Conservation (phyloP, 129 eudicot species). For the carrot (Daucus carota) region DNA sequence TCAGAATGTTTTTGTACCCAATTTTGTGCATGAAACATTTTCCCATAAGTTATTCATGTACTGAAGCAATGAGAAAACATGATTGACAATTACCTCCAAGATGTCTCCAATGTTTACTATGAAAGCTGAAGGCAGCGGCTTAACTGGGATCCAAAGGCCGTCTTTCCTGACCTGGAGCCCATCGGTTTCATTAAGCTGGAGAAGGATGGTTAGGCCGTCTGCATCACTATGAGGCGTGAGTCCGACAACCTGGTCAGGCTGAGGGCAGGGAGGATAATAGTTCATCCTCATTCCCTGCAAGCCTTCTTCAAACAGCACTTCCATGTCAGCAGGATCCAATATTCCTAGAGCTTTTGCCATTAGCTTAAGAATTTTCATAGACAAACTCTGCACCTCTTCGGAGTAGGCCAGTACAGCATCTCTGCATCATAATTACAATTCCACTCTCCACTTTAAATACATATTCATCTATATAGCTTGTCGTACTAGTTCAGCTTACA, state of each 20-base stretch:
- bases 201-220: constrained; percentile 30
- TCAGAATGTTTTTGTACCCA: too few species aligned
- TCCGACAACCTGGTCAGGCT: too few species aligned
- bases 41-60: too few species aligned
- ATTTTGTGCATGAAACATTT: too few species aligned
- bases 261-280: too few species aligned
- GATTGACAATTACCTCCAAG: constrained; percentile 38
- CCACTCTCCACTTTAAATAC: too few species aligned
- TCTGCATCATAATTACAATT: too few species aligned
- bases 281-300: constrained; percentile 29
- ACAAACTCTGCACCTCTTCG: constrained; percentile 19
- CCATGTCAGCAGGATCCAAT: constrained; percentile 22
- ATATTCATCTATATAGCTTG: too few species aligned
- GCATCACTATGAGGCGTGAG: constrained; percentile 37
- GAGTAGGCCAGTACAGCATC: constrained; percentile 34
- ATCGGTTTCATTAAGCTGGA: constrained; percentile 34
- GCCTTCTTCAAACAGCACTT: constrained; percentile 29
- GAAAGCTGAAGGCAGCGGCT: constrained; percentile 28
- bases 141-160: constrained; percentile 35
- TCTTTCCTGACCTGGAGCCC: constrained; percentile 34
- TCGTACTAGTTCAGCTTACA: too few species aligned
- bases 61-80: too few species aligned
- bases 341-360: constrained; percentile 36
- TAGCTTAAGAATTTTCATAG: constrained; percentile 16
- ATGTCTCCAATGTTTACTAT: constrained; percentile 26